Base-by-base conservation (phyloP, 169 alveolate genomes). In the Plasmodium vivax region DNA sequence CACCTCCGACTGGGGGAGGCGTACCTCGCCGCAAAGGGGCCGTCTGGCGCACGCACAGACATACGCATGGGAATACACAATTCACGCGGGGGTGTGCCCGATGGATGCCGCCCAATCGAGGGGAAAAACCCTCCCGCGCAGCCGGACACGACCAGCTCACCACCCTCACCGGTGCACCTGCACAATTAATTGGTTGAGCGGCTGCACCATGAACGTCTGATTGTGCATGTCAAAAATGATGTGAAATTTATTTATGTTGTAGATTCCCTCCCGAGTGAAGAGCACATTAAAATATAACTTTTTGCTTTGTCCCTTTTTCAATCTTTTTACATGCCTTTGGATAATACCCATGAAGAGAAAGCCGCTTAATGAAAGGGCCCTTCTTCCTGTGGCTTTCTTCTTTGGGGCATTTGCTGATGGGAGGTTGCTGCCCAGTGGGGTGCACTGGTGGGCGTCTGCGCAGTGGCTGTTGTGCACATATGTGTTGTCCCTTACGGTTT, bases 171-270 rank as follows among this genome's bases (percentile, higher is more conserved):
- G 56, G 19, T 77, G 93, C 16, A 77, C 85, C 23, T 87, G 93
- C 19, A 87, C 82, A 47, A 87, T 87, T 75, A 87, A 75, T 10
- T 75, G 80, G 5, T 87, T 87, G 10, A 87, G 41, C 14, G 93
- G 93, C 47, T 87, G 77, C 30, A 87, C 80, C n/a, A 87, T 75
- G 30, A 87, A 87, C 19, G 62, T 23, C 81, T 87, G 43, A 54
- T 79, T 43, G 30, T 87, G 34, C 36, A 74, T 8, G 32, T 87
- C 45, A 71, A 87, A 87, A 38, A 75, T 58, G 19, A 87, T 58
- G 34, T 75, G 87, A 43, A 87, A 87, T 87, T 77, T 87, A 77
- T 87, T 87, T 75, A 87, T 87, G 72, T 87, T 87, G 72, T 87
- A 87, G 68, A 87, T 41, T 30, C 93, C 93, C 71, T 87, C 87